Conservation (phyloP, 495 filamentous ascomycete species). For the Neurospora sp. region DNA sequence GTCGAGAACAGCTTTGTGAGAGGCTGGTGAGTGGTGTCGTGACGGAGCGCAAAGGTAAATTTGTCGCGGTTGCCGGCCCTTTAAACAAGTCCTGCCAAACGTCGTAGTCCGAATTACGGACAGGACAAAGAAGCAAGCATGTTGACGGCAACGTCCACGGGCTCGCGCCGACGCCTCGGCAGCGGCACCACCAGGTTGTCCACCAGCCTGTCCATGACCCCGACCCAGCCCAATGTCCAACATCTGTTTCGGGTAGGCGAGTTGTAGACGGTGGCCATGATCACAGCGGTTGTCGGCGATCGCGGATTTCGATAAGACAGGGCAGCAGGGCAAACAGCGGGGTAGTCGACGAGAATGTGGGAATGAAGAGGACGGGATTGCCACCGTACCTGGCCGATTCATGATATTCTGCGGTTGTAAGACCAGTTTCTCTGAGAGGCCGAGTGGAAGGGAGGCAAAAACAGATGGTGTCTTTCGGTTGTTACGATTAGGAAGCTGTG, state of each 20-base stretch:
- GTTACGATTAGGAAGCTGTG: neutral
- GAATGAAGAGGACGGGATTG: slow-evolving; percentile 16
- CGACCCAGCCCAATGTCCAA: neutral
- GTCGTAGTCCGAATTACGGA: neutral
- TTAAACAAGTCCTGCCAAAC: neutral
- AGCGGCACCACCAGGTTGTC: neutral
- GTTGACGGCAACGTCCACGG: neutral
- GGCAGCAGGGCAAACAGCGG: slow-evolving; percentile 21
- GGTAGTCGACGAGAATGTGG: slow-evolving; percentile 18
- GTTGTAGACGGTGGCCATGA: neutral
- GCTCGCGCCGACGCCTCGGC: neutral
- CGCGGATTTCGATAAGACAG: neutral
- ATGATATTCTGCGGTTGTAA: slow-evolving; percentile 25
- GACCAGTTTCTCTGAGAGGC: neutral
- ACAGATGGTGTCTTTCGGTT: neutral
- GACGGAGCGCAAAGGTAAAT: neutral
- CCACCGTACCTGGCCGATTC: slow-evolving; percentile 48
- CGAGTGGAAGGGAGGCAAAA: neutral
- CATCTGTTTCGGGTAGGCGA: neutral
- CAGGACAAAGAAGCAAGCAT: neutral
- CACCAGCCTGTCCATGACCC: neutral
- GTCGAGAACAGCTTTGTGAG: neutral
- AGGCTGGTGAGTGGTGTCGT: neutral
- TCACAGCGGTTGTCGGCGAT: neutral
- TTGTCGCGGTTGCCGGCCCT: neutral